Evolutionary conservation across 352 stramenopile species (phyloP).

Genomic region (Plasmopara muralis): DNA sequence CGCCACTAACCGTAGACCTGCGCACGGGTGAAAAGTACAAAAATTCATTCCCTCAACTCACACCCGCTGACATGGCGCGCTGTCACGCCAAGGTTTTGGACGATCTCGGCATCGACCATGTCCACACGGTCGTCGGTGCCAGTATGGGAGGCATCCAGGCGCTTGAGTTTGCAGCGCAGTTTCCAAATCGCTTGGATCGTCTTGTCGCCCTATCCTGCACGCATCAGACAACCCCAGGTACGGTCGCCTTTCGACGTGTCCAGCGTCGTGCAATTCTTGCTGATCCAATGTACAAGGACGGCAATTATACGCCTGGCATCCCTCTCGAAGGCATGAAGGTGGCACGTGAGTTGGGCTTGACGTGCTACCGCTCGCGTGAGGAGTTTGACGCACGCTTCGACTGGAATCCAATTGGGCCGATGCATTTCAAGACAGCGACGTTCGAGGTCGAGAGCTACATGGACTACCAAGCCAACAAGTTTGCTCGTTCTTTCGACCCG

Average conservation of each 20-base stretch:
- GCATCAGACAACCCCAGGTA: constrained; percentile 80
- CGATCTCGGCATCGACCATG: constrained; percentile 59
- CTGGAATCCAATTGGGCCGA: constrained; percentile 68
- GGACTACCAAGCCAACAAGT: constrained; percentile 85
- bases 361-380: constrained; percentile 83
- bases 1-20: constrained; percentile 52
- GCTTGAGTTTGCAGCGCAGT: constrained; percentile 82
- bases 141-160: constrained; percentile 87
- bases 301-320: constrained; percentile 54
- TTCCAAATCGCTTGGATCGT: constrained; percentile 61
- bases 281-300: constrained; percentile 73
- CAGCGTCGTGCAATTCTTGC: constrained; percentile 78
- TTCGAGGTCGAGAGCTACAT: constrained; percentile 90
- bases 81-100: constrained; percentile 76
- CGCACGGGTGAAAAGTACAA: constrained; percentile 59
- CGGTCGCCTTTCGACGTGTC: constrained; percentile 76
- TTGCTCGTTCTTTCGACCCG: constrained; percentile 74
- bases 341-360: constrained; percentile 81
- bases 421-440: constrained; percentile 67
- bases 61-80: constrained; percentile 73
- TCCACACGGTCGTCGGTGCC: constrained; percentile 80
- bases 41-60: constrained; percentile 76
- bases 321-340: constrained; percentile 78
- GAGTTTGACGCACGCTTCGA: constrained; percentile 84
- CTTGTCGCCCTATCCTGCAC: constrained; percentile 80